Percentiles rank a stretch among this genome's conserved stretches.
phyloP scores from a whole-genome alignment of 1,284 basidiomycete genomes.

The Phylloporus sp. region DNA sequence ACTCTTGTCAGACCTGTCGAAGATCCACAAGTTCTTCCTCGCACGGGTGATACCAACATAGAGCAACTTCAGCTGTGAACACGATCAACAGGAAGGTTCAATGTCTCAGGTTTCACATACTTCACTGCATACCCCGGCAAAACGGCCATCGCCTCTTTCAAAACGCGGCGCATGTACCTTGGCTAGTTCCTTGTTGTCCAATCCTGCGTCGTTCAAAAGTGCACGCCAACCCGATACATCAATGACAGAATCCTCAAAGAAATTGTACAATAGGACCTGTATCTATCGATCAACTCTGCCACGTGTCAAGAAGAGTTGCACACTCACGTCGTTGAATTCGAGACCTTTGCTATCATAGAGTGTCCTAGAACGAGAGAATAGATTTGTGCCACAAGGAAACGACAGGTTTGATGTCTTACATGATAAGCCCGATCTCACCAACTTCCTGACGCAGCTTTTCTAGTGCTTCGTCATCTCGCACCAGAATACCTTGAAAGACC shows the following conservation, averaged over 20 bases:
- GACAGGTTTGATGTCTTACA: background rate
- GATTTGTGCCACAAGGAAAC: background rate
- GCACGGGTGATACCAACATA: slow-evolving; percentile 79
- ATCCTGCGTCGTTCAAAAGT: slow-evolving; percentile 55
- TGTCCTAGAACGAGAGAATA: slow-evolving; percentile 53
- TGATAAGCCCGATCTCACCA: slow-evolving; percentile 1
- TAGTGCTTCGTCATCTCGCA: slow-evolving; percentile 40
- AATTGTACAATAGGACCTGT: slow-evolving; percentile 75
- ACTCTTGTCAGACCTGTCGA: slow-evolving; percentile 63
- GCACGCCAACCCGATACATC: slow-evolving; percentile 62
- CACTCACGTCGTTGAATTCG: slow-evolving; percentile 72
- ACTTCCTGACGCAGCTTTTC: background rate
- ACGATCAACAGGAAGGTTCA: background rate
- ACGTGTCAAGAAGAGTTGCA: background rate
- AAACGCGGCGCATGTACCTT: slow-evolving; percentile 55
- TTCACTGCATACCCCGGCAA: slow-evolving; percentile 68
- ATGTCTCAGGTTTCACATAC: slow-evolving; percentile 40
- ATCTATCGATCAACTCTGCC: slow-evolving; percentile 10
- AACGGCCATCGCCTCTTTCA: slow-evolving; percentile 53
- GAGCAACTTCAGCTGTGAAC: slow-evolving; percentile 64
- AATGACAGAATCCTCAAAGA: slow-evolving; percentile 70
- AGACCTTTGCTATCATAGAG: slow-evolving; percentile 78
- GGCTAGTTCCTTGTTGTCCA: slow-evolving; percentile 22
- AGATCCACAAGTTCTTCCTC: slow-evolving; percentile 72
- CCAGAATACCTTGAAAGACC: too few relatives aligned